Evolutionary conservation across 1,139 yeast genomes (phyloP).

Genomic region (Taphrina pruni): DNA sequence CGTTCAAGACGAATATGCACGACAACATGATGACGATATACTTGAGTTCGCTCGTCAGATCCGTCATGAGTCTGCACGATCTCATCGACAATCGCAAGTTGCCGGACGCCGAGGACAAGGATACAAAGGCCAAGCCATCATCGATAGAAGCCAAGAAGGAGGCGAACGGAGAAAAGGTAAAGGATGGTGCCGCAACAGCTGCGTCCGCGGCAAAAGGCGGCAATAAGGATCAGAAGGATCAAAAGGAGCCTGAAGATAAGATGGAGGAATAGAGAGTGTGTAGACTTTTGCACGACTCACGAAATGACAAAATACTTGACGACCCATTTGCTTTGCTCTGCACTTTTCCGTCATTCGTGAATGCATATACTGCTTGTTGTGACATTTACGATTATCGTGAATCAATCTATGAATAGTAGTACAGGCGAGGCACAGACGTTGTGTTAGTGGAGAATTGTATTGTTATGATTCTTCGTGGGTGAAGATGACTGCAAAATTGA

Average conservation of each 20-base stretch:
- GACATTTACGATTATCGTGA: too few species aligned
- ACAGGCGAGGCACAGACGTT: too few species aligned
- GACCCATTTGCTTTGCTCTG: background rate
- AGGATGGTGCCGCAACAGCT: background rate
- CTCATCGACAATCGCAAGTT: slow-evolving; percentile 72
- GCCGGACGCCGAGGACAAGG: slow-evolving; percentile 17
- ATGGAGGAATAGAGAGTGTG: slow-evolving; percentile 29
- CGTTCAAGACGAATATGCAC: slow-evolving; percentile 89
- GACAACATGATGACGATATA: slow-evolving; percentile 95
- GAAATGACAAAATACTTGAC: slow-evolving; percentile 5
- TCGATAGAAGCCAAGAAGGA: slow-evolving; percentile 10
- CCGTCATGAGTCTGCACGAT: slow-evolving; percentile 95
- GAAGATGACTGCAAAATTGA: too few species aligned
- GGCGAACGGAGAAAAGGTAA: slow-evolving; percentile 1
- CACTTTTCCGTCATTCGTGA: too few species aligned
- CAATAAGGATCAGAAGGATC: slow-evolving; percentile 4
- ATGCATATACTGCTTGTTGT: too few species aligned
- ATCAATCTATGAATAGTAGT: too few species aligned
- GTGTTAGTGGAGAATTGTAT: too few species aligned
- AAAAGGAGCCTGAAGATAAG: slow-evolving; percentile 19
- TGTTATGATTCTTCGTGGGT: too few species aligned
- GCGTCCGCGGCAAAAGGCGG: background rate
- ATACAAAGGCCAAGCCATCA: background rate
- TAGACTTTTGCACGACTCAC: background rate
- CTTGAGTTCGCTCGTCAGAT: slow-evolving; percentile 84